These are phyloP conservation scores for Rhodofomes roseus DNA, from an alignment of 1,284 basidiomycete species.

Conservation along the genomic window DNA sequence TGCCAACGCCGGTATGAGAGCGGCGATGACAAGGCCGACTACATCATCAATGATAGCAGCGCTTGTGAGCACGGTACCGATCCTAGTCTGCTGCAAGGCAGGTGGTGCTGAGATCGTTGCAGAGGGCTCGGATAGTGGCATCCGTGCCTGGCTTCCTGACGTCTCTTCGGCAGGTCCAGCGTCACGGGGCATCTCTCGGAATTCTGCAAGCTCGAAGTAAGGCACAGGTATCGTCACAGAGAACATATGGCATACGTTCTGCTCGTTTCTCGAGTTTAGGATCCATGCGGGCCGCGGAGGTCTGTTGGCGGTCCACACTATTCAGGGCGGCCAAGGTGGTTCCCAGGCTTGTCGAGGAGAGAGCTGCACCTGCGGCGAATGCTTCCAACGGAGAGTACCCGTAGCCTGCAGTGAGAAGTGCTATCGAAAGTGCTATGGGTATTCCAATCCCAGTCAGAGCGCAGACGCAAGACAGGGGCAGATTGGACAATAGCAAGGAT, in stretches of 20 bases:
- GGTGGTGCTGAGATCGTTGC: background rate
- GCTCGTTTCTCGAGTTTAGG: background rate
- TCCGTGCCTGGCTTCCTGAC: background rate
- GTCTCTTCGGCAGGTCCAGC: background rate
- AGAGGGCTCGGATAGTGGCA: background rate
- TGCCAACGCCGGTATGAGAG: constrained; percentile 38
- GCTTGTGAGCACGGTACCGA: constrained; percentile 46
- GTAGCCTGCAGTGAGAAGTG: constrained; percentile 23
- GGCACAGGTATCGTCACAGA: too few species aligned
- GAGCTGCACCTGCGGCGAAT: constrained; percentile 48
- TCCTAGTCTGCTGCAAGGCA: constrained; percentile 38
- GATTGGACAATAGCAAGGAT: constrained; percentile 32
- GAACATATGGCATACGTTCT: background rate
- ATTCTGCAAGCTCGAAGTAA: background rate
- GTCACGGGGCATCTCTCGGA: background rate
- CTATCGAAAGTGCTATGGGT: constrained; percentile 44
- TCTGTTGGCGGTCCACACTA: constrained; percentile 11
- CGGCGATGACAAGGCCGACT: constrained; percentile 47
- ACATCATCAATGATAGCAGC: constrained; percentile 56
- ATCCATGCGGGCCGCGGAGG: background rate
- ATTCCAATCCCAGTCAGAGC: constrained; percentile 42
- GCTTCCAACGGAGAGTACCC: constrained; percentile 36
- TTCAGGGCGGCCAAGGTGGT: constrained; percentile 48
- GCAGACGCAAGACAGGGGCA: constrained; percentile 38
- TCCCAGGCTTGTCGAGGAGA: constrained; percentile 50